Conservation (phyloP, 257 asterid genomes). For the Dorcoceras hygrometricum region DNA sequence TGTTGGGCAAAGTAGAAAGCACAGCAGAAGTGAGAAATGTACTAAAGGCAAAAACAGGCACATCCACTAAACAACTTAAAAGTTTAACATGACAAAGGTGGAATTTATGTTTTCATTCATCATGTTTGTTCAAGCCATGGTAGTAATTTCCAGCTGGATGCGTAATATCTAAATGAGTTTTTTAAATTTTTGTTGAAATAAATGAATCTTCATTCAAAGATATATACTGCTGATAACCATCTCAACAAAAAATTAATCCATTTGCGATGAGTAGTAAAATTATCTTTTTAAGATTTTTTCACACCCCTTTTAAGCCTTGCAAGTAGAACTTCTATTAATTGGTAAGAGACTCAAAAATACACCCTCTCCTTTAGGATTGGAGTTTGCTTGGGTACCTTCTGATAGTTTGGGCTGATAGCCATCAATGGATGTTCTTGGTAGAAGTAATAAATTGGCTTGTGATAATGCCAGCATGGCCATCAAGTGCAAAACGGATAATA, state of each 20-base stretch:
- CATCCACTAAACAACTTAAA: not conserved
- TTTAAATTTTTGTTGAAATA: not conserved
- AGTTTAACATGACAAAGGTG: not conserved
- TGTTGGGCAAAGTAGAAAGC: constrained; percentile 32
- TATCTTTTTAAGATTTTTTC: not conserved
- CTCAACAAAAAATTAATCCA: not conserved
- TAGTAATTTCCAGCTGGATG: not conserved
- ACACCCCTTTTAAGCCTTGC: not conserved
- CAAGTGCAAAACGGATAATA: constrained; percentile 90
- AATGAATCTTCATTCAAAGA: not conserved
- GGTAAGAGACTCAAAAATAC: not conserved
- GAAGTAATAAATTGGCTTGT: constrained; percentile 87
- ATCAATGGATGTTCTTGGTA: constrained; percentile 82
- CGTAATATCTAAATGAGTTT: not conserved
- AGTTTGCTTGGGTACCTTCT: constrained; percentile 64
- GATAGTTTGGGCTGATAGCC: constrained; percentile 89
- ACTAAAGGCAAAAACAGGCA: constrained; percentile 18
- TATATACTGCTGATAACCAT: not conserved
- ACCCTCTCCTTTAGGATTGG: too few species aligned
- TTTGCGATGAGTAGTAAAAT: not conserved
- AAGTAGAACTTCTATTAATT: not conserved
- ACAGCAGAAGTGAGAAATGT: constrained; percentile 12
- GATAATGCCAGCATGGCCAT: constrained; percentile 84
- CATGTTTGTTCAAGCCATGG: not conserved
- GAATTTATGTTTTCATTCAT: not conserved